phyloP scores from a whole-genome alignment of 768 basidiomycete genomes.

The Amanita molliuscula region DNA sequence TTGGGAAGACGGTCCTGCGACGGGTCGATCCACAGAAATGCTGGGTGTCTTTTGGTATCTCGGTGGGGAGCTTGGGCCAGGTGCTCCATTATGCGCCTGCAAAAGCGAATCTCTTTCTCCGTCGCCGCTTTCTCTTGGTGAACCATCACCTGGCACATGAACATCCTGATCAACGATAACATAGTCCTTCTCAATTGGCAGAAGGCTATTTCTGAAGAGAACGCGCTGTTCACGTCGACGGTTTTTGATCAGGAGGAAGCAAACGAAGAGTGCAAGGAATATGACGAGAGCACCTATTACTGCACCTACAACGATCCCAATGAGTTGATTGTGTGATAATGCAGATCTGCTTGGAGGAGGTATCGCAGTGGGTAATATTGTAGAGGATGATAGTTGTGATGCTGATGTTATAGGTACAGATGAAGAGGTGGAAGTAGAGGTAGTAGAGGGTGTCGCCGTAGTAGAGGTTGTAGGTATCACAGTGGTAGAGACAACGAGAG shows the following conservation, averaged over 20 bases:
- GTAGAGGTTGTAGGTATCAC: conserved; percentile 20
- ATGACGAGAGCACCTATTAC: conserved; percentile 43
- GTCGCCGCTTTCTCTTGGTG: conserved; percentile 59
- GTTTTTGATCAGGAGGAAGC: conserved; percentile 22
- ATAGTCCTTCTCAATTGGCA: conserved; percentile 28
- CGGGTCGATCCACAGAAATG: conserved; percentile 1
- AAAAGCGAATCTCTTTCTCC: conserved; percentile 55
- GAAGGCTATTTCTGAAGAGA: conserved; percentile 19
- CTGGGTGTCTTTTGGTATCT: background rate
- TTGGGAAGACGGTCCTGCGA: conserved; percentile 1
- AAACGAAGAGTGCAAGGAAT: conserved; percentile 35
- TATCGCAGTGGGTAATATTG: conserved; percentile 12
- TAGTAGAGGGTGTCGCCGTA: conserved; percentile 19
- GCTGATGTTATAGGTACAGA: conserved; percentile 19
- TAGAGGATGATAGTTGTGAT: conserved; percentile 6
- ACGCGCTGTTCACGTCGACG: conserved; percentile 14
- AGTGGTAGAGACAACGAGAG: conserved; percentile 17
- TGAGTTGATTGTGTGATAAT: conserved; percentile 25
- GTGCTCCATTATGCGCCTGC: conserved; percentile 18
- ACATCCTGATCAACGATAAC: conserved; percentile 27
- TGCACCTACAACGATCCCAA: conserved; percentile 50
- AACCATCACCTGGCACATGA: conserved; percentile 47
- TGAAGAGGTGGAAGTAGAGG: conserved; percentile 13
- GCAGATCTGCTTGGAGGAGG: conserved; percentile 12
- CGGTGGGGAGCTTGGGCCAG: background rate